Evolutionary conservation across 1,284 basidiomycete genomes (phyloP).

Genomic region (Apiotrichum laibachii): DNA sequence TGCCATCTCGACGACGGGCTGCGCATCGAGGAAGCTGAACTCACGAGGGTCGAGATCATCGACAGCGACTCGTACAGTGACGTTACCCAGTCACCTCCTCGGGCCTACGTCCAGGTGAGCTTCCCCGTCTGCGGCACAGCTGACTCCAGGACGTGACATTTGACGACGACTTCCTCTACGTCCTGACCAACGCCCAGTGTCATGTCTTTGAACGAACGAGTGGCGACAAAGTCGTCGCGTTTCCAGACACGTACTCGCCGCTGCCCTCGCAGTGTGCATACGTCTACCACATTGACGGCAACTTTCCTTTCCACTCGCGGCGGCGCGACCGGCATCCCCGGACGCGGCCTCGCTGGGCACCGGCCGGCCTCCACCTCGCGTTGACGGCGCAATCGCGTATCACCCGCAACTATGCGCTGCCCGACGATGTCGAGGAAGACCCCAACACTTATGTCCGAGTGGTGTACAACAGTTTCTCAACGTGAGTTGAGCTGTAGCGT

Average conservation of each 20-base stretch:
- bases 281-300: background rate
- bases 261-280: background rate
- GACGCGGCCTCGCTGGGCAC: background rate
- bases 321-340: background rate
- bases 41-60: background rate
- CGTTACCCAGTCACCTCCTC: background rate
- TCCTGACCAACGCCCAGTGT: constrained; percentile 22
- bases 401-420: background rate
- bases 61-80: background rate
- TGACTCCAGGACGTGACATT: constrained; percentile 40
- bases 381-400: background rate
- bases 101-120: background rate
- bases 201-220: constrained; percentile 28
- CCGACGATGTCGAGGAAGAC: background rate
- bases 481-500: too few relatives aligned
- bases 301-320: background rate
- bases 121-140: background rate
- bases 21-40: background rate
- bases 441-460: background rate
- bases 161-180: constrained; percentile 40
- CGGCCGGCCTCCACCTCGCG: background rate
- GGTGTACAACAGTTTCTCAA: too few relatives aligned
- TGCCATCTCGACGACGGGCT: constrained; percentile 2
- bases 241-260: constrained; percentile 13
- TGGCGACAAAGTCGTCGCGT: constrained; percentile 16